Evolutionary conservation across 352 stramenopile genomes (phyloP), one percentile per base, ranked within the genome.

Genomic region (Phytophthora vignae): DNA sequence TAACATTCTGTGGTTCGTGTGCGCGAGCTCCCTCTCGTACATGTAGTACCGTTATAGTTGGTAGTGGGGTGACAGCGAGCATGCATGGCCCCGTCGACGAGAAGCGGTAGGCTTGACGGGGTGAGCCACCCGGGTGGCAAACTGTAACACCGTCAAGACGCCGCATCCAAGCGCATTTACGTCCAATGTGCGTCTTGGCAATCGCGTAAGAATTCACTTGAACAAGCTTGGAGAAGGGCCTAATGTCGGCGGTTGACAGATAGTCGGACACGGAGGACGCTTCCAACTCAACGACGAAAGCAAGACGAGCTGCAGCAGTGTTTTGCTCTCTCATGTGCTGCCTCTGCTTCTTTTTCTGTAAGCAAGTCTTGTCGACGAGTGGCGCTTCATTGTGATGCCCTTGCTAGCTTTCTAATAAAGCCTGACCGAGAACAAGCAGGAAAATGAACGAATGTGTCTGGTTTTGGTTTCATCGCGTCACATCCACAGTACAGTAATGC

Each of bases 101-200:
- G 22, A 25, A 25, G 22, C 22, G 22, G 22, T 25, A 25, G 22
- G 22, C 22, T 25, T 25, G 22, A 25, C 22, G 22, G 22, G 22
- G 22, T 25, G 22, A 25, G 22, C 22, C 22, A 25, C 22, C 22
- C 22, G 22, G 22, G 22, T 25, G 22, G 22, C 22, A 25, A 25
- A 25, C 22, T 25, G 22, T 25, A 25, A 25, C 22, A 25, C 19
- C 31, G 69, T 70, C 54, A 17, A 65, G 61, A 4, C 25, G 50
- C 58, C 46, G 29, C 31, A 74, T 64, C 67, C 67, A 74, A 5
- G 9, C 15, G 22, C 67, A 69, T 14, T 53, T n/a, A 1, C 29
- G 33, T 15, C 67, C 67, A 10, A 74, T 14, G 22, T 69, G 60
- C 1, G 48, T 69, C 15, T 60, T 29, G 2, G 48, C 44, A 29